A percentile compares a stretch with the other conserved stretches of the same genome.
These are phyloP conservation scores for Tardiomyces depauwii DNA, from an alignment of 1,139 yeast species.

Conservation along the genomic window DNA sequence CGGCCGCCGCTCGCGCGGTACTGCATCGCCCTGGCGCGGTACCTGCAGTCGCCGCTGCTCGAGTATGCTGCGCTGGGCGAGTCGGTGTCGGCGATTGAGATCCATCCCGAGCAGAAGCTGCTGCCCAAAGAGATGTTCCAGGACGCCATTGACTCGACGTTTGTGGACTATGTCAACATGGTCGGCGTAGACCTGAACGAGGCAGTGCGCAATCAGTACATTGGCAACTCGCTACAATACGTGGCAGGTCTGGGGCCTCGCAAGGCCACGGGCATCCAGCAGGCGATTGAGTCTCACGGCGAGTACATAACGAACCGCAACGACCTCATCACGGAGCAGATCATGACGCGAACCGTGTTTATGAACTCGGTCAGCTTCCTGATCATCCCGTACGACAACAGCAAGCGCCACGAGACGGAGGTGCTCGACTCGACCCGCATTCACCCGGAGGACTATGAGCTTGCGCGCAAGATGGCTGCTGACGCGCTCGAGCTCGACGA, in stretches of 20 bases:
- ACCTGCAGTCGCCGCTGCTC: constrained; percentile 77
- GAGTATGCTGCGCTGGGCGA: constrained; percentile 78
- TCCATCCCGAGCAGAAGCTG: constrained; percentile 67
- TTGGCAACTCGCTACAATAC: constrained; percentile 61
- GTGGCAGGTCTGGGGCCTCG: constrained; percentile 93
- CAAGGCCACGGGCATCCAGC: constrained; percentile 78
- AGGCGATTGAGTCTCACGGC: constrained; percentile 69
- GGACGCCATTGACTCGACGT: constrained; percentile 65
- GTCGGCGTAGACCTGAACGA: constrained; percentile 92
- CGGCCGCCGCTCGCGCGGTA: constrained; percentile 75
- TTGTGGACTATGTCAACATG: constrained; percentile 82
- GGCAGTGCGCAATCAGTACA: constrained; percentile 65
- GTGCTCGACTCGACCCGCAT: constrained; percentile 88
- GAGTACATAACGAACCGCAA: constrained; percentile 58
- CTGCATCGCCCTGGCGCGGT: constrained; percentile 83
- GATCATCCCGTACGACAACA: constrained; percentile 58
- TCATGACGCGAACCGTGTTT: constrained; percentile 70
- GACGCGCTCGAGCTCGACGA: constrained; percentile 96
- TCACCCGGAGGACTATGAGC: constrained; percentile 94
- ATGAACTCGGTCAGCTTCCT: constrained; percentile 89
- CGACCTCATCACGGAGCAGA: constrained; percentile 70
- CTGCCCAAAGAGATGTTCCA: constrained; percentile 52
- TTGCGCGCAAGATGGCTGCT: constrained; percentile 95
- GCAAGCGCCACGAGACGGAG: constrained; percentile 58
- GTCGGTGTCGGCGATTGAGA: constrained; percentile 57